Evolutionary conservation across 164 flowering plant species (phyloP), one percentile per base, ranked within the genome.

Genomic region (Santalum album): DNA sequence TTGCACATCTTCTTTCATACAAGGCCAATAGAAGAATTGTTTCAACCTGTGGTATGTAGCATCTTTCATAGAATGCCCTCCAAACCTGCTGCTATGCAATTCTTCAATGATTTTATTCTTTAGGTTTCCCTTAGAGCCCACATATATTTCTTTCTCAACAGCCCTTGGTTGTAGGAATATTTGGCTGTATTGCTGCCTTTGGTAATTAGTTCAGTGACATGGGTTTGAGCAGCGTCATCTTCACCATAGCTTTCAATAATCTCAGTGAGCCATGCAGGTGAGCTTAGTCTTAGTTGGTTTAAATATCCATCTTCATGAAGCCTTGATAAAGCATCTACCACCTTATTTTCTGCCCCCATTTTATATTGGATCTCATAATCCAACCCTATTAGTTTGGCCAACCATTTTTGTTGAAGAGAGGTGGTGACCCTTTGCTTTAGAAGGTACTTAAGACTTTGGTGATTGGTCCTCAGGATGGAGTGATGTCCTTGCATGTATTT

Each of bases 51-150:
- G 27, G 10, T 16, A 54, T 0, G 64, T 61, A 1, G 47, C 21
- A 1, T 35, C 10, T 2, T 45, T 15, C 0, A 58, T 36, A 2
- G 58, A 48, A 18, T 62, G 65, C 20, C 65, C 59, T 5, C 24
- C 59, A 14, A 32, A 0, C 7, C 0, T 7, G 5, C 27, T 24
- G 38, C 44, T 42, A 49, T 55, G 59, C 7, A 55, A 44, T 22
- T 29, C 38, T 7, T 2, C 2, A 0, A 2, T 16, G 10, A 17
- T n/a, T n/a, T n/a, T n/a, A n/a, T n/a, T n/a, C n/a, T n/a, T n/a
- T n/a, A n/a, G n/a, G n/a, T n/a, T n/a, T n/a, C n/a, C n/a, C n/a
- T n/a, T n/a, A n/a, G n/a, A n/a, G n/a, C n/a, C n/a, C n/a, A n/a
- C n/a, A n/a, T n/a, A n/a, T n/a, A n/a, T n/a, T n/a, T n/a, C n/a